These are phyloP conservation scores for Alternaria burnsii DNA, from an alignment of 2,329 filamentous ascomycete species.

Conservation along the genomic window DNA sequence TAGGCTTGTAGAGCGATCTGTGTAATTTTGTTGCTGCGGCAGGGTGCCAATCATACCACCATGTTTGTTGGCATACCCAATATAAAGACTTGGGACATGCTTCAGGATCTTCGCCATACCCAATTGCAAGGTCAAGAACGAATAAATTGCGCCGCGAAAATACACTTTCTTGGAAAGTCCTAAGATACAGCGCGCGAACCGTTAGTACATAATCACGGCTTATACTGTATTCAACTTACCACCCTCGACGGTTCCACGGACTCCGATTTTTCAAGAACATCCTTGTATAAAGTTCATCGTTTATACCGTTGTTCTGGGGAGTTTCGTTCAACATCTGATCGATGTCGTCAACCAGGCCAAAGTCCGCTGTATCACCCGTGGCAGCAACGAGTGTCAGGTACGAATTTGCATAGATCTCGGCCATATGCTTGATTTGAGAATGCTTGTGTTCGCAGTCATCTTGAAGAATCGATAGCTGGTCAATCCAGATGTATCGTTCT, in stretches of 20 bases:
- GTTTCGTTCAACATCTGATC: neutral
- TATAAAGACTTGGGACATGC: neutral
- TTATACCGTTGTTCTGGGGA: neutral
- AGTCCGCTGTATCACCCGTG: neutral
- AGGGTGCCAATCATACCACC: neutral
- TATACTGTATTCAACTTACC: neutral
- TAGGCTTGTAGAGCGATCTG: neutral
- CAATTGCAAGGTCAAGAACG: neutral
- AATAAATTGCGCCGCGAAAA: neutral
- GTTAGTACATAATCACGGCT: neutral
- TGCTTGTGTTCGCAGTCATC: neutral
- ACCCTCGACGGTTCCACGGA: neutral
- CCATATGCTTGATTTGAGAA: neutral
- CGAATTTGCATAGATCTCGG: neutral
- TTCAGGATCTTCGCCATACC: too few species aligned
- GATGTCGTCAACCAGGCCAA: neutral
- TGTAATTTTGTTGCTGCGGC: neutral
- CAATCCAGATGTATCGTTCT: neutral
- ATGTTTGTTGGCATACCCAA: neutral
- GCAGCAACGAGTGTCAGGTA: neutral
- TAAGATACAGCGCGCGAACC: neutral
- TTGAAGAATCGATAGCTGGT: neutral
- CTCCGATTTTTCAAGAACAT: neutral
- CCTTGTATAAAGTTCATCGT: too few species aligned
- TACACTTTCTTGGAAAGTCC: neutral